Percentiles rank a stretch among this genome's conserved stretches.
Evolutionary conservation across 257 asterid species (phyloP).

Genomic region (Jacaranda copaia): DNA sequence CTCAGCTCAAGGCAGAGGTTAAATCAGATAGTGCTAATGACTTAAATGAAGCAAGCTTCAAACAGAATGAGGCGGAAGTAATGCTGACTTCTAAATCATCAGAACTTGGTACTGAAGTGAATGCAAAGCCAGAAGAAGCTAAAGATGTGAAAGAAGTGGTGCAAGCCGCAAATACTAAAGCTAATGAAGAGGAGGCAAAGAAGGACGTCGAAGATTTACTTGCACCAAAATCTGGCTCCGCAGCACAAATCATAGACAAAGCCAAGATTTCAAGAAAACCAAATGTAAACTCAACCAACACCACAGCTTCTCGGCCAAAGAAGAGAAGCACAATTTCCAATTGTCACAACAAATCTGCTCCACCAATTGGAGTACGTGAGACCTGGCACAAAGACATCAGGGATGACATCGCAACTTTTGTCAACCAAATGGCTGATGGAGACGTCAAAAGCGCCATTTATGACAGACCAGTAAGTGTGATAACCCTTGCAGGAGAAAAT

Average conservation of each 20-base stretch:
- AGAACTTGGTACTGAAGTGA: slow-evolving; percentile 24
- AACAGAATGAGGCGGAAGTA: slow-evolving; percentile 26
- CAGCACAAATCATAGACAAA: slow-evolving; percentile 32
- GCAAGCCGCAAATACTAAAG: slow-evolving; percentile 39
- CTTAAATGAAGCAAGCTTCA: slow-evolving; percentile 27
- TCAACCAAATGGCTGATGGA: slow-evolving; percentile 45
- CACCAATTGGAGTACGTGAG: slow-evolving; percentile 45
- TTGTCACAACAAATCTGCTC: slow-evolving; percentile 33
- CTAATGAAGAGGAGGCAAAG: slow-evolving; percentile 40
- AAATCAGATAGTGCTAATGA: slow-evolving; percentile 23
- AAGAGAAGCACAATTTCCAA: slow-evolving; percentile 31
- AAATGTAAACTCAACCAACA: slow-evolving; percentile 39
- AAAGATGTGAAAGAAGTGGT: slow-evolving; percentile 60
- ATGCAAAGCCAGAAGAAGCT: slow-evolving; percentile 45
- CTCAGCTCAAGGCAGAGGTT: too few species aligned
- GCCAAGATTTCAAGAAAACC: slow-evolving; percentile 26
- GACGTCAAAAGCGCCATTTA: slow-evolving; percentile 40
- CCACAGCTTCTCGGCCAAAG: slow-evolving; percentile 36
- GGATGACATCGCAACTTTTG: slow-evolving; percentile 49
- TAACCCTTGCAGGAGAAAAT: slow-evolving; percentile 93
- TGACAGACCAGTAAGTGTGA: slow-evolving; percentile 58
- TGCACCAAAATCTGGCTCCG: slow-evolving; percentile 32
- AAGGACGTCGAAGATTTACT: slow-evolving; percentile 37
- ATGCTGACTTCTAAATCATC: slow-evolving; percentile 40
- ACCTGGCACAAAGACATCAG: slow-evolving; percentile 49